A percentile compares a stretch with the other conserved stretches of the same genome.
Evolutionary conservation across 2,329 filamentous ascomycete genomes (phyloP).

Genomic region (Aureobasidium vineae): DNA sequence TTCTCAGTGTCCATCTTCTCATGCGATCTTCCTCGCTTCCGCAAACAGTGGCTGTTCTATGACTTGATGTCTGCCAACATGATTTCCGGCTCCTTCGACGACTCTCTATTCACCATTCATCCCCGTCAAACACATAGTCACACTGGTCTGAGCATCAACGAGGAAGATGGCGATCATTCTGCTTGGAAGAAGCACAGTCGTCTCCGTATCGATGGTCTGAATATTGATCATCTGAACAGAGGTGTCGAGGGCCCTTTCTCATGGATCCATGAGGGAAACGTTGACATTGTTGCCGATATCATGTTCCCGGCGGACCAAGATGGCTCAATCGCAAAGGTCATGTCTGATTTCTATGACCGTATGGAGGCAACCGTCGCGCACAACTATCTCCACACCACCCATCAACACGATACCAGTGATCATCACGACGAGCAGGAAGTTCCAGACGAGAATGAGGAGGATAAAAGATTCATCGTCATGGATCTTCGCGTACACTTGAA

Average conservation of each 20-base stretch:
- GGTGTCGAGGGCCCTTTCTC: constrained; percentile 92
- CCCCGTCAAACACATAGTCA: constrained; percentile 85
- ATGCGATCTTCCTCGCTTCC: constrained; percentile 85
- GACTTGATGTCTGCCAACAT: constrained; percentile 94
- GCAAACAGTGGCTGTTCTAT: constrained; percentile 97
- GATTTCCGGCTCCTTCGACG: constrained; percentile 93
- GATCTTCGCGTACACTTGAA: constrained; percentile 94
- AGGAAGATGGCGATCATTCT: constrained; percentile 61
- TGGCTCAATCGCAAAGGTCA: constrained; percentile 86
- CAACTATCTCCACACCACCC: constrained; percentile 51
- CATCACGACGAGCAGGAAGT: constrained; percentile 32
- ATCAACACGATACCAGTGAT: constrained; percentile 31
- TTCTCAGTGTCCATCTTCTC: constrained; percentile 95
- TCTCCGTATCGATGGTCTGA: constrained; percentile 86
- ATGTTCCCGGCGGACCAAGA: constrained; percentile 89
- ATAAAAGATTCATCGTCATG: constrained; percentile 82
- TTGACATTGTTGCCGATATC: constrained; percentile 93
- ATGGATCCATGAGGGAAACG: constrained; percentile 96
- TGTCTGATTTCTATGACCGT: constrained; percentile 96
- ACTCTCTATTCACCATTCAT: constrained; percentile 95
- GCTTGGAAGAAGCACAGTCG: constrained; percentile 96
- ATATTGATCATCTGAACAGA: constrained; percentile 92
- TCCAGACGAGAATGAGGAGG: constrained; percentile 43
- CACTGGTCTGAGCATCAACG: constrained; percentile 58
- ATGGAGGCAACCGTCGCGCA: constrained; percentile 90